phyloP scores from a whole-genome alignment of 2,329 filamentous ascomycete genomes.

The Ophiocordyceps camponoti-floridani region DNA sequence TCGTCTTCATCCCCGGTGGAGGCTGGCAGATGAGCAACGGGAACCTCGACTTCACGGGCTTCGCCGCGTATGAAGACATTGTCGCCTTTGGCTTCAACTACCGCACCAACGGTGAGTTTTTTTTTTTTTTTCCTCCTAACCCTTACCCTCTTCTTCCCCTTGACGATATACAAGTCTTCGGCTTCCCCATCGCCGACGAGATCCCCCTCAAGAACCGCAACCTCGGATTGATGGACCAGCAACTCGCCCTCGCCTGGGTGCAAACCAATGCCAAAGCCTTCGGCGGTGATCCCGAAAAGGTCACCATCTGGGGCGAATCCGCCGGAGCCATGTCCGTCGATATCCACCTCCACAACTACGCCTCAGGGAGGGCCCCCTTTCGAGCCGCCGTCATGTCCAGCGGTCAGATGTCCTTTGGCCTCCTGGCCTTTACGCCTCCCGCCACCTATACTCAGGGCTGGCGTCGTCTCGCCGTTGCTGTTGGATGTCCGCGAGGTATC shows the following conservation, averaged over 20 bases:
- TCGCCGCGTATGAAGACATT: constrained; percentile 10
- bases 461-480: constrained; percentile 3
- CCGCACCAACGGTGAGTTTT: constrained; percentile 7
- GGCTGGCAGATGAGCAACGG: constrained; percentile 9
- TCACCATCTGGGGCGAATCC: constrained; percentile 12
- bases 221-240: constrained; percentile 11
- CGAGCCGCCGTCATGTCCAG: constrained; percentile 11
- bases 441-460: constrained; percentile 3
- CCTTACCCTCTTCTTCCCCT: neutral
- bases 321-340: constrained; percentile 14
- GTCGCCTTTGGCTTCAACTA: constrained; percentile 11
- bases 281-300: constrained; percentile 8
- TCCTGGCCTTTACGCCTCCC: constrained; percentile 2
- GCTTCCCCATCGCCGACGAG: constrained; percentile 25
- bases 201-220: constrained; percentile 16
- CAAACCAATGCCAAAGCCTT: constrained; percentile 10
- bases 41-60: constrained; percentile 7
- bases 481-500: constrained; percentile 5
- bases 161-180: constrained; percentile 9
- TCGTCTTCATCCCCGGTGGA: constrained; percentile 10
- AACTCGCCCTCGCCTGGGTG: constrained; percentile 10
- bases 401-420: constrained; percentile 11
- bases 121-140: neutral
- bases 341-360: constrained; percentile 8
- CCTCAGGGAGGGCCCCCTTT: constrained; percentile 5